A percentile compares a stretch with the other conserved stretches of the same genome.
phyloP scores from a whole-genome alignment of 1,139 yeast species.

The Pichia sp. region DNA sequence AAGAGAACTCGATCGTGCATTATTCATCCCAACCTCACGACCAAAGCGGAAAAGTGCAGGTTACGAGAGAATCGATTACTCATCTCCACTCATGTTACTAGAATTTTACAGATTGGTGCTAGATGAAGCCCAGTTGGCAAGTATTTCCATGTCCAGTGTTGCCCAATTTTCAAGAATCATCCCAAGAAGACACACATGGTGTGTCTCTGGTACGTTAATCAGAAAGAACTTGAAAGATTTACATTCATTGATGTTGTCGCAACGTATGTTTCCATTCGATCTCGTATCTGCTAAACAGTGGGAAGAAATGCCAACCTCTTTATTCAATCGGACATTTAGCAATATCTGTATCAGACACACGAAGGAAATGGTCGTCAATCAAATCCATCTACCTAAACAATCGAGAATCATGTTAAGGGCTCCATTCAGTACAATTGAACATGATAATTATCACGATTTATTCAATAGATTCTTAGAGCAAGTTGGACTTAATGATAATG shows the following conservation, averaged over 20 bases:
- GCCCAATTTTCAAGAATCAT: conserved; percentile 77
- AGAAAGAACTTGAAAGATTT: conserved; percentile 64
- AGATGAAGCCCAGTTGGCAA: conserved; percentile 95
- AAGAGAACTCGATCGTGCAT: conserved; percentile 77
- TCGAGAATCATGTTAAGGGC: conserved; percentile 62
- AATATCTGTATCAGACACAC: conserved; percentile 70
- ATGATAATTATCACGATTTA: conserved; percentile 71
- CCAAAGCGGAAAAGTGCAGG: conserved; percentile 43
- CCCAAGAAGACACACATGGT: conserved; percentile 92
- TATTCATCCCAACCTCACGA: conserved; percentile 60
- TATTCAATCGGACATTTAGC: conserved; percentile 37
- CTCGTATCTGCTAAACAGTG: conserved; percentile 31
- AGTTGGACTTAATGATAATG: conserved; percentile 58
- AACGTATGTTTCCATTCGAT: conserved; percentile 65
- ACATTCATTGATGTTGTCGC: conserved; percentile 65
- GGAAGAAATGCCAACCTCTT: conserved; percentile 23
- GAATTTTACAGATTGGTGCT: conserved; percentile 88
- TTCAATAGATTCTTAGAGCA: conserved; percentile 61
- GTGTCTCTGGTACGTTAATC: conserved; percentile 94
- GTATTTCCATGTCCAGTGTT: conserved; percentile 69
- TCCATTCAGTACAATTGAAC: conserved; percentile 80
- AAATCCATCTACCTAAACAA: conserved; percentile 78
- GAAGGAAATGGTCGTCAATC: conserved; percentile 75
- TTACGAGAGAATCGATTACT: conserved; percentile 47
- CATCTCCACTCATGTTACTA: conserved; percentile 79